Conservation (phyloP, 371 early-diverging fungal species). For the Rhizomucor pusillus region DNA sequence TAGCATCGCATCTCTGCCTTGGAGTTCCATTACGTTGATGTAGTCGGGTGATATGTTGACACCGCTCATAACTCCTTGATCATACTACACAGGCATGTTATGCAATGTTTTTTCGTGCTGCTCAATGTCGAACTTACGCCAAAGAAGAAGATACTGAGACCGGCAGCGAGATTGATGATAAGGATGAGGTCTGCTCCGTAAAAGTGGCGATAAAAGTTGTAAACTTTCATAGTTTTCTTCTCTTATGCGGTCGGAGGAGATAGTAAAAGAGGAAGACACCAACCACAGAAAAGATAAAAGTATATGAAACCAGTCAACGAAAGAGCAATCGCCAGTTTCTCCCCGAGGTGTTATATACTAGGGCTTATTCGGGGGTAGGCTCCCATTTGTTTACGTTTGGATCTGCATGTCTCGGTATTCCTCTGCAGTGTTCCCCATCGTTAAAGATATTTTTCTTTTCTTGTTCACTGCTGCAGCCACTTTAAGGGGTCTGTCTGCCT, state of each 20-base stretch:
- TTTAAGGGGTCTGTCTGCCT: too few relatives aligned
- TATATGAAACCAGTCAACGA: too few relatives aligned
- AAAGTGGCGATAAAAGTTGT: slow-evolving; percentile 11
- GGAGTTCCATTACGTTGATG: slow-evolving; percentile 33
- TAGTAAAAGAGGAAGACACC: slow-evolving; percentile 1
- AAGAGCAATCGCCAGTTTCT: too few relatives aligned
- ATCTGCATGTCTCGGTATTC: too few relatives aligned
- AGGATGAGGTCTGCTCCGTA: slow-evolving; percentile 20
- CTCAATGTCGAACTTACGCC: slow-evolving; percentile 22
- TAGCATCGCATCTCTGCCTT: slow-evolving; percentile 31
- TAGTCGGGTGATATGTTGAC: slow-evolving; percentile 44
- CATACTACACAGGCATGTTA: slow-evolving; percentile 18
- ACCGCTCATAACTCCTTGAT: slow-evolving; percentile 48
- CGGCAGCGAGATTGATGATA: slow-evolving; percentile 37
- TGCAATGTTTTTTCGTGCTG: not conserved
- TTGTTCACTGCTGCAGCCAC: too few relatives aligned
- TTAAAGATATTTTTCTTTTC: too few relatives aligned
- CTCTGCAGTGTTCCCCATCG: too few relatives aligned
- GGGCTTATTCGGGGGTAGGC: too few relatives aligned
- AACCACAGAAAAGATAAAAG: not conserved
- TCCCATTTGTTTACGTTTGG: too few relatives aligned
- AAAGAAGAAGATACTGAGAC: slow-evolving; percentile 46
- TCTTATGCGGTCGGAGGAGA: too few relatives aligned
- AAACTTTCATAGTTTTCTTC: not conserved
- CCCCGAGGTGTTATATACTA: too few relatives aligned